A percentile compares a stretch with the other conserved stretches of the same genome.
Conservation (phyloP, 163 green algal species). For the Chlamydomonas reinhardtii region DNA sequence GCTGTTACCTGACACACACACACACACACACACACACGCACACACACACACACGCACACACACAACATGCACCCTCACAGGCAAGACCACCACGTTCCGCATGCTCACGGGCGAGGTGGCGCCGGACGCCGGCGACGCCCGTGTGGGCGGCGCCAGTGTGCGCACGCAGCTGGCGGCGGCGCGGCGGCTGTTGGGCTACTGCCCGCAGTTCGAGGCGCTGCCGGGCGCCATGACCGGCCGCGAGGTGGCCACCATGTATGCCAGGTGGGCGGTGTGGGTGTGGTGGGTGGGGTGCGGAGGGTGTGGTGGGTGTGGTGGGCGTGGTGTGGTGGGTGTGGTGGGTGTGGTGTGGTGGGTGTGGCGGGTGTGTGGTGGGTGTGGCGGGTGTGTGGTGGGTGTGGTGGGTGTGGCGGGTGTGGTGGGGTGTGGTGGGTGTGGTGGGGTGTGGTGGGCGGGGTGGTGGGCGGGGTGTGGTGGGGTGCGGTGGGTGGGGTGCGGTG, state of each 20-base stretch:
- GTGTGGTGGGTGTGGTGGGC: background rate
- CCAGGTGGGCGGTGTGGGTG: conserved; percentile 43
- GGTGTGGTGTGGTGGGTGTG: background rate
- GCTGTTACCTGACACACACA: no score
- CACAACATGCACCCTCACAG: conserved; percentile 56
- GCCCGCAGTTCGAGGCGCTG: conserved; percentile 85
- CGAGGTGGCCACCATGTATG: conserved; percentile 73
- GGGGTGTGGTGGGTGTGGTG: no score
- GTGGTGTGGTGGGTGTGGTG: background rate
- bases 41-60: no score
- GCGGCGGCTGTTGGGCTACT: conserved; percentile 82
- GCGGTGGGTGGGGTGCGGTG: no score
- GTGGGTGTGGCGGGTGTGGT: background rate
- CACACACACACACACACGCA: no score
- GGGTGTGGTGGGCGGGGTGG: no score
- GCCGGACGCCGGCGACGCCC: conserved; percentile 74
- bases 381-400: background rate
- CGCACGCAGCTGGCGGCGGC: conserved; percentile 57
- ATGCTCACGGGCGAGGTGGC: conserved; percentile 86
- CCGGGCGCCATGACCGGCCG: conserved; percentile 78
- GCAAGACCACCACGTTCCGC: conserved; percentile 94
- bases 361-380: no score
- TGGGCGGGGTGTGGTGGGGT: no score
- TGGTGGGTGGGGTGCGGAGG: background rate
- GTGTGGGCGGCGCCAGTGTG: conserved; percentile 73